Base-by-base conservation (phyloP, 208 protist species). In the Herpetomonas muscarum region DNA sequence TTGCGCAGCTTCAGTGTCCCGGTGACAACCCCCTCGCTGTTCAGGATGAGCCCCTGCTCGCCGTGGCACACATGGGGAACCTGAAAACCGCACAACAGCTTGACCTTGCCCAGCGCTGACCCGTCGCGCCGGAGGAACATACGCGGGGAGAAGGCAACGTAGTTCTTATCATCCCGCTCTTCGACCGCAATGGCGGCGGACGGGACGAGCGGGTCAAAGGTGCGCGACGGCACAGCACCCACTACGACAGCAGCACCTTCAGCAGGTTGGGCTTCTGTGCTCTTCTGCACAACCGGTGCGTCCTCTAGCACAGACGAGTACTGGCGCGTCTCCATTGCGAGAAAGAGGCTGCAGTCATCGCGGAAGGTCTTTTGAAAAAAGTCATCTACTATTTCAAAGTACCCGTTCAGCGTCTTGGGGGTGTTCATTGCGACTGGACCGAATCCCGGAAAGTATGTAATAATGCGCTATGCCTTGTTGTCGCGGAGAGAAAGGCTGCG, bases 361-460 rank as follows among this genome's bases (percentile, higher is more conserved):
- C 87, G 77, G 44, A 94, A 94, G 12, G 87, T 90, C 55, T 94
- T 94, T 32, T 77, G 62, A 37, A 94, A 92, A 59, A 92, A 90
- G 57, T 94, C 81, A 61, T 94, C 84, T 15, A 94, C 87, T 9
- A 88, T 49, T 5, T 49, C 62, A 65, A 94, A 91, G 56, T 92
- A 91, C 12, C 70, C 69, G 34, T 90, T 86, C 26, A 94, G 62
- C 10, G 78, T 89, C 25, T 48, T 52, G 12, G 83, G 79, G 2
- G 73, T n/a, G n/a, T n/a, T n/a, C n/a, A n/a, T n/a, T n/a, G n/a
- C n/a, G n/a, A n/a, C n/a, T n/a, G n/a, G n/a, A n/a, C n/a, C n/a
- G n/a, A n/a, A n/a, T n/a, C n/a, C n/a, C n/a, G n/a, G n/a, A n/a
- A n/a, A n/a, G n/a, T n/a, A n/a, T n/a, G n/a, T n/a, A n/a, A n/a